These are phyloP conservation scores for Microdochium trichocladiopsis DNA, from an alignment of 2,329 filamentous ascomycete genomes.

Conservation along the genomic window DNA sequence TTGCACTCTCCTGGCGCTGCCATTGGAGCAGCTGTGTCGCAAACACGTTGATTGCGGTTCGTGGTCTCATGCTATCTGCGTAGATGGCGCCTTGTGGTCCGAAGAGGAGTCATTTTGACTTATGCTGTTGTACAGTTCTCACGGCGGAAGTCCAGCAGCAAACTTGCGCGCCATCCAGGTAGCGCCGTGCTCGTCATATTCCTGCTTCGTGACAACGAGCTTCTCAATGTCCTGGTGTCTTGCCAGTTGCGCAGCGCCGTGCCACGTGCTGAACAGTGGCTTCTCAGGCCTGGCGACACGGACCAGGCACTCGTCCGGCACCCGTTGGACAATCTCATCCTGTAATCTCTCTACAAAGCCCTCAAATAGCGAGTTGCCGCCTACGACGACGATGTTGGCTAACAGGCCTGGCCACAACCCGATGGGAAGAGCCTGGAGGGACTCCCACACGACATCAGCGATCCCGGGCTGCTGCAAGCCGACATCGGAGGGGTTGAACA, in stretches of 20 bases:
- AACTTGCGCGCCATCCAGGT: conserved; percentile 71
- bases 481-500: conserved; percentile 82
- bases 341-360: conserved; percentile 79
- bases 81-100: no score
- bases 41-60: no score
- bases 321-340: conserved; percentile 62
- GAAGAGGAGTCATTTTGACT: no score
- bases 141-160: conserved; percentile 23
- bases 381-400: conserved; percentile 82
- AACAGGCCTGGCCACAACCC: conserved; percentile 78
- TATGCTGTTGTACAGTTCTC: no score
- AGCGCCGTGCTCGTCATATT: conserved; percentile 84
- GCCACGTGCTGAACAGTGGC: conserved; percentile 77
- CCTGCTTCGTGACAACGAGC: conserved; percentile 72
- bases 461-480: conserved; percentile 79
- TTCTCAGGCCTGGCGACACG: conserved; percentile 63
- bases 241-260: conserved; percentile 74
- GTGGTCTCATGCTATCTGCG: no score
- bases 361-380: conserved; percentile 72
- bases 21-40: no score
- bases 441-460: conserved; percentile 75
- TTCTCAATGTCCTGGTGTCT: conserved; percentile 59
- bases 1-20: no score
- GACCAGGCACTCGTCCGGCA: conserved; percentile 72
- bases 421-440: conserved; percentile 66